Evolutionary conservation across 1,284 basidiomycete genomes (phyloP).

Genomic region (Melampsora americana): DNA sequence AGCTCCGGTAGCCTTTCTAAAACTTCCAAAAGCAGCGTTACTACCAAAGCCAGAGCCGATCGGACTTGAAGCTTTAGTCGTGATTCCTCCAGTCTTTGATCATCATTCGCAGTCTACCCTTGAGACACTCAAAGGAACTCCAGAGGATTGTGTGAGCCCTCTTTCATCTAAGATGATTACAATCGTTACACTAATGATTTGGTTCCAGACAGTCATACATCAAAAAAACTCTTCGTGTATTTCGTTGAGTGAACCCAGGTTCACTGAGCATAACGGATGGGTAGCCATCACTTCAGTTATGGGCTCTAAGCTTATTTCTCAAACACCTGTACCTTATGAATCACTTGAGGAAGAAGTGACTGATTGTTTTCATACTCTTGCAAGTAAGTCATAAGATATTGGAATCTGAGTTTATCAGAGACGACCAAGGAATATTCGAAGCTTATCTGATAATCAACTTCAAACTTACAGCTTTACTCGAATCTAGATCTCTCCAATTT

Average conservation of each 20-base stretch:
- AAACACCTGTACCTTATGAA: constrained; percentile 46
- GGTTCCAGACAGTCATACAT: neutral
- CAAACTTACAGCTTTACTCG: constrained; percentile 59
- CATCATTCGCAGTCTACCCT: constrained; percentile 46
- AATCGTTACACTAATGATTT: neutral
- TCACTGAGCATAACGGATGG: constrained; percentile 15
- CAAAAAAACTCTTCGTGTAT: neutral
- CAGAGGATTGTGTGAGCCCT: neutral
- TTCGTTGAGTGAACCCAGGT: neutral
- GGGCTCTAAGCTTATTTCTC: constrained; percentile 17
- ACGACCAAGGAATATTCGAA: constrained; percentile 57
- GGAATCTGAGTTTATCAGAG: constrained; percentile 54
- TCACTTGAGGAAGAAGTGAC: constrained; percentile 65
- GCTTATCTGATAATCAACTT: neutral
- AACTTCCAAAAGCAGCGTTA: constrained; percentile 68
- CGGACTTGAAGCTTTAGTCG: constrained; percentile 46
- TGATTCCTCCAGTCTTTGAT: constrained; percentile 62
- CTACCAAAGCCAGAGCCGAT: constrained; percentile 58
- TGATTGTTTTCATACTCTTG: constrained; percentile 61
- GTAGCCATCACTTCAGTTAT: constrained; percentile 28
- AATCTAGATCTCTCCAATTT: constrained; percentile 59
- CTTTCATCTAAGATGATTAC: constrained; percentile 3
- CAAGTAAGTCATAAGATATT: constrained; percentile 50
- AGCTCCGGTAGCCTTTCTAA: constrained; percentile 81
- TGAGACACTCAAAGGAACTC: neutral